Base-by-base conservation (phyloP, 306 rosid species). In the Cicer pinnatifidum region DNA sequence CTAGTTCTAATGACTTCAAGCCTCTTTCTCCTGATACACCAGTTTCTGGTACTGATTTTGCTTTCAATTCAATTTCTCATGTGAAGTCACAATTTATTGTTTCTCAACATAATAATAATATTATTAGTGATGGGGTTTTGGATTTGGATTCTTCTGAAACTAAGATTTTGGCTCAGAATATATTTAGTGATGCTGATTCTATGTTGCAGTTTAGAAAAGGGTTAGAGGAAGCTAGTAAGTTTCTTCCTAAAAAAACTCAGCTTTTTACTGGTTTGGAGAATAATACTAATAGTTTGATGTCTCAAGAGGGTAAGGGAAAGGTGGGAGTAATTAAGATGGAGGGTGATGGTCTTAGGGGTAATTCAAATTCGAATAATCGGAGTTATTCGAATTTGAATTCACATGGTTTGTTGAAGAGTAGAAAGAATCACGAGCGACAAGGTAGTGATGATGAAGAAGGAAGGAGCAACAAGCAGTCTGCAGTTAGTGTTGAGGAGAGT, bases 211-310 rank as follows among this genome's bases (percentile, higher is more conserved):
- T 89, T 73, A 82, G 59, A 53, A 88, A 83, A 82, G 97, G 97
- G 40, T 71, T 89, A 40, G 97, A 92, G 90, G 96, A 92, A 78
- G 97, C 96, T 46, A 92, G 94, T 11, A 90, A 88, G 82, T 92
- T 92, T 87, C 96, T 92, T 78, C 96, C 96, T 1, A 85, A 67
- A 57, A 62, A 62, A 7, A 60, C 71, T 77, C 86, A 79, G 71
- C 74, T 89, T 52, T 47, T 75, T 51, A 63, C 86, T 69, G 85
- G 88, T 64, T 58, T 87, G 19, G 85, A 85, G 35, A 84, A 78
- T 66, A 41, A 17, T 43, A 5, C 15, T 35, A 28, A 12, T 28
- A 59, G 41, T 59, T 11, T 28, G 0, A 47, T 44, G 20, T 39
- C 79, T 38, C 71, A 74, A n/a, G 75, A 78, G 62, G 11, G 75